Evolutionary conservation across 148 eudicot genomes (phyloP).

Genomic region (Silene conica): DNA sequence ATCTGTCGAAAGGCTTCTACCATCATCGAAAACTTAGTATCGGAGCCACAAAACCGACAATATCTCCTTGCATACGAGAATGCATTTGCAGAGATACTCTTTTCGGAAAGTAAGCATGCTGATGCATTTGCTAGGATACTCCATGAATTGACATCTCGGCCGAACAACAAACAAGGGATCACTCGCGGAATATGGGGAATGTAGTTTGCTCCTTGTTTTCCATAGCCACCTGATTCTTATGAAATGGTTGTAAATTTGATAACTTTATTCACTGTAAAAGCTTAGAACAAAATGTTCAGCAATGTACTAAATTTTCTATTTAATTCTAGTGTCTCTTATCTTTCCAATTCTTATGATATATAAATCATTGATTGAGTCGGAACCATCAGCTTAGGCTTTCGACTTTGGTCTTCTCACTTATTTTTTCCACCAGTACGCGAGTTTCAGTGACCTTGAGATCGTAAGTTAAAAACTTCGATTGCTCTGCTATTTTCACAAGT

Average conservation of each 20-base stretch:
- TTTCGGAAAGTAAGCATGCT: slow-evolving; percentile 76
- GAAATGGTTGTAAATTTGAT: slow-evolving; percentile 1
- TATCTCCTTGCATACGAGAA: slow-evolving; percentile 78
- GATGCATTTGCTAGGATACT: slow-evolving; percentile 86
- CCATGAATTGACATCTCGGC: slow-evolving; percentile 80
- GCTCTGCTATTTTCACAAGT: no score
- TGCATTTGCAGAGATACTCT: slow-evolving; percentile 81
- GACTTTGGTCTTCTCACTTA: not conserved
- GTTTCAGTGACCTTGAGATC: not conserved
- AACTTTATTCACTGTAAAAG: slow-evolving; percentile 5
- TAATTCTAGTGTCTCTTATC: not conserved
- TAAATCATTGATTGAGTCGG: not conserved
- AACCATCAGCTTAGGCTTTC: no score
- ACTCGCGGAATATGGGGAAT: slow-evolving; percentile 94
- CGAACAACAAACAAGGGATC: slow-evolving; percentile 61
- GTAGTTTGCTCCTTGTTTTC: slow-evolving; percentile 12
- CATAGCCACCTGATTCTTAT: not conserved
- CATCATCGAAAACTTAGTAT: slow-evolving; percentile 74
- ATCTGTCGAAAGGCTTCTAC: slow-evolving; percentile 82
- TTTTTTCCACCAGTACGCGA: no score
- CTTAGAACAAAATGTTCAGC: not conserved
- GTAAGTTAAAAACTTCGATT: not conserved
- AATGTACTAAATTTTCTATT: not conserved
- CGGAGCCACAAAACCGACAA: slow-evolving; percentile 84
- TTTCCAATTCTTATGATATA: not conserved